Evolutionary conservation across 2,329 filamentous ascomycete genomes (phyloP).

Genomic region (Fusarium fracticaudum): DNA sequence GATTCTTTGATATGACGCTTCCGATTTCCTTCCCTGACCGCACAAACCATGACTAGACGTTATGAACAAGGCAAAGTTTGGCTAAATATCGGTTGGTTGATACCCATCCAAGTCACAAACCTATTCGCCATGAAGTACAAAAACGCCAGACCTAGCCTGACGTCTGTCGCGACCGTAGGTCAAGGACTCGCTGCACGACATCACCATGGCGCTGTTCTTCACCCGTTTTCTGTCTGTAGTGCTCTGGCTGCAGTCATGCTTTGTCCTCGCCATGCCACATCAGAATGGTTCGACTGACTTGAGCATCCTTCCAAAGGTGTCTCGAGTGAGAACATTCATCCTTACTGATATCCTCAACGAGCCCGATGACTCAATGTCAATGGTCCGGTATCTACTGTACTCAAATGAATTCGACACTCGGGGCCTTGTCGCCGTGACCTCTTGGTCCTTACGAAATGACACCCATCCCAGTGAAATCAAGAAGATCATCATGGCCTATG

Average conservation of each 20-base stretch:
- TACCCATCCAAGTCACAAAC: background rate
- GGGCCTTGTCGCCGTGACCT: background rate
- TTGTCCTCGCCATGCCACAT: background rate
- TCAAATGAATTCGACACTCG: conserved; percentile 10
- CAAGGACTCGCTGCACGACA: too few relatives aligned
- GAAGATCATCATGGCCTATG: background rate
- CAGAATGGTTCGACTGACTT: background rate
- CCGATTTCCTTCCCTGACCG: background rate
- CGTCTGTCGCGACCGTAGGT: too few relatives aligned
- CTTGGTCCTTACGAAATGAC: conserved; percentile 7
- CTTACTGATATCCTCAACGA: conserved; percentile 11
- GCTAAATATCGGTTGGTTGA: background rate
- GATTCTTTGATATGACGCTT: background rate
- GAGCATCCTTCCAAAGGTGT: background rate
- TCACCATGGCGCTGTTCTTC: background rate
- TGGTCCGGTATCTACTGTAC: conserved; percentile 10
- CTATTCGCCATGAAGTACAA: background rate
- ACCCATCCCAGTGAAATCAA: conserved; percentile 5
- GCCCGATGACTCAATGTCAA: conserved; percentile 14
- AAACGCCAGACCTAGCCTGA: background rate
- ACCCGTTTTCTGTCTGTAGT: background rate
- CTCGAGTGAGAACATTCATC: background rate
- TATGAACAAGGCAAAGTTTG: background rate
- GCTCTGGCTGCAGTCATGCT: background rate
- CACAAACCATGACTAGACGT: background rate